These are phyloP conservation scores for Trypanosoma avium DNA, from an alignment of 208 protist genomes.

Conservation along the genomic window DNA sequence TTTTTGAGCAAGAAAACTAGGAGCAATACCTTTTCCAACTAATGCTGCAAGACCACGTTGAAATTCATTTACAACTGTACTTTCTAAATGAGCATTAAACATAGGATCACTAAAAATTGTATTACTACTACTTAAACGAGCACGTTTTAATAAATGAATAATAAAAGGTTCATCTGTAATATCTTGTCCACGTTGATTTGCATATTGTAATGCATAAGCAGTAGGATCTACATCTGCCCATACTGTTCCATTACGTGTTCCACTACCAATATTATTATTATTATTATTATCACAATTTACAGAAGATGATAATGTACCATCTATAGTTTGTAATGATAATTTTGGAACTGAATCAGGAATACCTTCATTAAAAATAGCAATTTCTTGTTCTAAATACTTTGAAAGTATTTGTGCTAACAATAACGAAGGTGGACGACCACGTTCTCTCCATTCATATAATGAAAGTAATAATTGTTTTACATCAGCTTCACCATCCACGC, in stretches of 20 bases:
- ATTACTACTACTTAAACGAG: conserved; percentile 18
- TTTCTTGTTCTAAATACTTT: conserved; percentile 67
- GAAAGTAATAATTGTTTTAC: conserved; percentile 70
- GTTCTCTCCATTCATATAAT: conserved; percentile 80
- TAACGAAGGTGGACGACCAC: conserved; percentile 67
- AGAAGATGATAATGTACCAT: conserved; percentile 15
- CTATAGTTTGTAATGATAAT: conserved; percentile 35
- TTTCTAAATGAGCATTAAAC: conserved; percentile 51
- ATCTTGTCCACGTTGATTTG: conserved; percentile 23
- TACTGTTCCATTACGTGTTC: conserved; percentile 33
- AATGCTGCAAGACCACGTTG: conserved; percentile 59
- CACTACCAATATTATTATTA: too few species aligned
- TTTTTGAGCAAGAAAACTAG: conserved; percentile 46
- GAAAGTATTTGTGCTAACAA: conserved; percentile 57
- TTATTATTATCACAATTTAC: too few species aligned
- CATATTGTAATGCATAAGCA: conserved; percentile 58
- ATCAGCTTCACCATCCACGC: conserved; percentile 41
- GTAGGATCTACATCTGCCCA: conserved; percentile 72
- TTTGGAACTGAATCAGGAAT: conserved; percentile 63
- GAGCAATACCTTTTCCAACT: conserved; percentile 69
- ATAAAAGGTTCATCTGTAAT: conserved; percentile 74
- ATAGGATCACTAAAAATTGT: conserved; percentile 27
- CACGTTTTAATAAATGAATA: conserved; percentile 59
- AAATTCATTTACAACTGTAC: conserved; percentile 50
- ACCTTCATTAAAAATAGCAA: conserved; percentile 71